A percentile compares a stretch with the other conserved stretches of the same genome.
Evolutionary conservation across 176 grass and related monocot genomes (phyloP).

Genomic region (Carex scoparia): DNA sequence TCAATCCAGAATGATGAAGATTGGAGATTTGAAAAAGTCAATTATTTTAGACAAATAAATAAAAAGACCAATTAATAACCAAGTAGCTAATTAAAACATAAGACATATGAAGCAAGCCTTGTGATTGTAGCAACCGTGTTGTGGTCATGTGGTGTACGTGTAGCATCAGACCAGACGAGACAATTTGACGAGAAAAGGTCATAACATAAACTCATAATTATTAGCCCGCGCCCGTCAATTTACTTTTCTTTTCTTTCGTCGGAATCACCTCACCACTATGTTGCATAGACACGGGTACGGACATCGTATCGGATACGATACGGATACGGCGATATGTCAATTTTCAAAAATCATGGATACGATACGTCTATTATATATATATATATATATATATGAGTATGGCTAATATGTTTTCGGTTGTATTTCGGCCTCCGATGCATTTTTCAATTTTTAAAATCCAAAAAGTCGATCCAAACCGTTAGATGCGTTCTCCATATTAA

Average conservation of each 20-base stretch:
- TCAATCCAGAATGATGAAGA: not conserved
- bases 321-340: no score
- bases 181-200: not conserved
- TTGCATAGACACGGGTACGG: no score
- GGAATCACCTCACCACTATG: not conserved
- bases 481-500: no score
- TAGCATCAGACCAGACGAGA: not conserved
- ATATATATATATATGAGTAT: no score
- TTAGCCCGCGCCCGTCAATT: not conserved
- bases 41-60: not conserved
- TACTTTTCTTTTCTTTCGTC: not conserved
- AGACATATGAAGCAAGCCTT: not conserved
- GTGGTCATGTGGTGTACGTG: not conserved
- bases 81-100: no score
- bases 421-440: no score
- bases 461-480: no score
- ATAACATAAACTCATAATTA: not conserved
- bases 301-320: no score
- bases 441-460: no score
- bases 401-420: no score
- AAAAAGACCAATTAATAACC: not conserved
- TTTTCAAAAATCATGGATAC: no score
- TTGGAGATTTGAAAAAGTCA: not conserved
- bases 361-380: no score
- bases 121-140: not conserved